Conservation (phyloP, 2,329 filamentous ascomycete genomes). For the Diaporthe longicolla region DNA sequence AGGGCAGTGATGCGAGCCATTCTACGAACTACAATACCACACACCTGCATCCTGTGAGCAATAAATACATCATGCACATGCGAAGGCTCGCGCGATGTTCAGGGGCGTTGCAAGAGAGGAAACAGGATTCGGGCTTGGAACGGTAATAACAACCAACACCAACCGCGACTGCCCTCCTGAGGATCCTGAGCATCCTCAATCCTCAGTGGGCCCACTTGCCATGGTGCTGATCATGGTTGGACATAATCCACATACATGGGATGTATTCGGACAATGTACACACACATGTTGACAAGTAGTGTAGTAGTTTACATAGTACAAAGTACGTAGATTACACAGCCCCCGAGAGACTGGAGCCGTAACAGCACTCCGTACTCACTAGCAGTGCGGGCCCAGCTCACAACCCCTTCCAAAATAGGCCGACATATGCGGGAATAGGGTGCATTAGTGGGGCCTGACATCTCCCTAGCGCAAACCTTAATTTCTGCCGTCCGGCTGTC, state of each 20-base stretch:
- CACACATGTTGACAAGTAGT: not conserved
- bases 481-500: constrained; percentile 34
- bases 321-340: not conserved
- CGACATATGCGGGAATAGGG: constrained; percentile 29
- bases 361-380: not conserved
- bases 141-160: constrained; percentile 22
- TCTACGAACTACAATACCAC: not conserved
- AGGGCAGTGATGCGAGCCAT: not conserved
- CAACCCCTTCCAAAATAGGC: constrained; percentile 24
- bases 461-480: constrained; percentile 41
- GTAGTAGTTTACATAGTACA: not conserved
- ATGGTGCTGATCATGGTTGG: constrained; percentile 10
- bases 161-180: constrained; percentile 13
- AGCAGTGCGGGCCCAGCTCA: not conserved
- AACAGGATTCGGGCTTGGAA: constrained; percentile 5
- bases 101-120: not conserved
- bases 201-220: constrained; percentile 4
- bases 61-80: no score
- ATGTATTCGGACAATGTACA: not conserved
- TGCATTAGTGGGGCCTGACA: constrained; percentile 21
- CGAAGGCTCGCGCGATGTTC: not conserved
- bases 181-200: constrained; percentile 30
- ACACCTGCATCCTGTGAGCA: not conserved
- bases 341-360: not conserved
- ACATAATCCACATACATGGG: not conserved